phyloP scores from a whole-genome alignment of 2,329 filamentous ascomycete genomes.

The Arthroderma uncinatum region DNA sequence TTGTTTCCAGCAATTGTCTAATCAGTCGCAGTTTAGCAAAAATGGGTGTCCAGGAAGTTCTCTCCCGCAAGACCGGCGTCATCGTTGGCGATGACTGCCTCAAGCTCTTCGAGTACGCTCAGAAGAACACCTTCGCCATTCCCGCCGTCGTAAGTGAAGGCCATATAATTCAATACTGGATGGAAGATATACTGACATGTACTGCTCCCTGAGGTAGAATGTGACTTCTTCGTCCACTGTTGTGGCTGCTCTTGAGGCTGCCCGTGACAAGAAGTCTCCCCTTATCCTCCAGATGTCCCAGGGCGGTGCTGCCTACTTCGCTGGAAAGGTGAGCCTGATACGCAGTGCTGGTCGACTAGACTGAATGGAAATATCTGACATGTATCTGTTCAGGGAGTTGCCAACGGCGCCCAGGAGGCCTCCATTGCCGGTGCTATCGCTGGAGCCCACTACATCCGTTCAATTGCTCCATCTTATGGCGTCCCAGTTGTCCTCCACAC shows the following conservation, averaged over 20 bases:
- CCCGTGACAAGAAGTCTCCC: slow-evolving; percentile 79
- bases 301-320: slow-evolving; percentile 87
- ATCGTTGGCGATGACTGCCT: slow-evolving; percentile 58
- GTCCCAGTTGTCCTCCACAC: slow-evolving; percentile 90
- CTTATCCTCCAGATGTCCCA: slow-evolving; percentile 90
- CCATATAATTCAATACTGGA: slow-evolving; percentile 8
- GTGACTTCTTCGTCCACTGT: slow-evolving; percentile 85
- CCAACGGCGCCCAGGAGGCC: slow-evolving; percentile 72
- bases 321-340: slow-evolving; percentile 55
- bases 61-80: slow-evolving; percentile 54
- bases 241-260: slow-evolving; percentile 84
- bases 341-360: slow-evolving; percentile 3
- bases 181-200: slow-evolving; percentile 7
- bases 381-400: slow-evolving; percentile 48
- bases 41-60: slow-evolving; percentile 43
- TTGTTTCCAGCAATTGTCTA: background rate
- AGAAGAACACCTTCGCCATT: slow-evolving; percentile 78
- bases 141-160: slow-evolving; percentile 54
- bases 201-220: slow-evolving; percentile 43
- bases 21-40: slow-evolving; percentile 13
- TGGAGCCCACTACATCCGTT: slow-evolving; percentile 84
- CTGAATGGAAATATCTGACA: slow-evolving; percentile 1
- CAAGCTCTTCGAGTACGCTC: slow-evolving; percentile 76
- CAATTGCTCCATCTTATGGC: slow-evolving; percentile 75
- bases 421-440: slow-evolving; percentile 82